A percentile compares a stretch with the other conserved stretches of the same genome.
phyloP scores from a whole-genome alignment of 495 filamentous ascomycete genomes.

The Halenospora varia region DNA sequence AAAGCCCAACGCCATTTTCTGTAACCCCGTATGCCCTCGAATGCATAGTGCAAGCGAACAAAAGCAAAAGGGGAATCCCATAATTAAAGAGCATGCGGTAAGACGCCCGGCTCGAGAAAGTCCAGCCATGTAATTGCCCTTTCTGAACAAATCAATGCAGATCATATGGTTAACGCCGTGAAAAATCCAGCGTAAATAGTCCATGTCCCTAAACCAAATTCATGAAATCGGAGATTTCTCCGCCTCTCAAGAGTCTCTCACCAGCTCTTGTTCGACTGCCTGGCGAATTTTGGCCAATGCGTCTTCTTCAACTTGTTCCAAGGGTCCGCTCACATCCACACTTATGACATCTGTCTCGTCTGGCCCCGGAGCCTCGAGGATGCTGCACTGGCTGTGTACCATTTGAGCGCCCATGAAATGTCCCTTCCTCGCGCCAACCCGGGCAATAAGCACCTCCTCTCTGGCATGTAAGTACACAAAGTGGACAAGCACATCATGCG shows the following conservation, averaged over 20 bases:
- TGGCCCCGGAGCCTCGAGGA: slow-evolving; percentile 72
- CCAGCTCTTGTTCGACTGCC: slow-evolving; percentile 10
- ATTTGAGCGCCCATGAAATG: slow-evolving; percentile 98
- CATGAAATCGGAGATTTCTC: too few relatives aligned
- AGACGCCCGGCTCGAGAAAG: background rate
- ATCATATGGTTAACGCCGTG: background rate
- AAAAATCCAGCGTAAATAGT: too few relatives aligned
- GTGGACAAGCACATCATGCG: slow-evolving; percentile 66
- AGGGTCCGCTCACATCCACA: slow-evolving; percentile 68
- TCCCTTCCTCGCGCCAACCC: slow-evolving; percentile 67
- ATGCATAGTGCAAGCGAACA: background rate
- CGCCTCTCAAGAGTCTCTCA: slow-evolving; percentile 9
- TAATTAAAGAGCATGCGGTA: background rate
- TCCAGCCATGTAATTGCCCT: background rate
- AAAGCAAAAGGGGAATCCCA: background rate
- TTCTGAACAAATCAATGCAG: background rate
- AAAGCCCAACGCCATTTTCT: background rate
- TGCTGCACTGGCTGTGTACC: slow-evolving; percentile 89
- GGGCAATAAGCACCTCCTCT: slow-evolving; percentile 66
- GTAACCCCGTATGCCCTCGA: background rate
- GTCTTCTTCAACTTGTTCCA: slow-evolving; percentile 62
- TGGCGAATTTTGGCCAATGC: slow-evolving; percentile 51
- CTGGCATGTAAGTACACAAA: slow-evolving; percentile 87
- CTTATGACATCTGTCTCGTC: slow-evolving; percentile 82
- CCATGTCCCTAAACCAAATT: too few relatives aligned